These are phyloP conservation scores for Leucocoprinus leucothites DNA, from an alignment of 768 basidiomycete species.

Conservation along the genomic window DNA sequence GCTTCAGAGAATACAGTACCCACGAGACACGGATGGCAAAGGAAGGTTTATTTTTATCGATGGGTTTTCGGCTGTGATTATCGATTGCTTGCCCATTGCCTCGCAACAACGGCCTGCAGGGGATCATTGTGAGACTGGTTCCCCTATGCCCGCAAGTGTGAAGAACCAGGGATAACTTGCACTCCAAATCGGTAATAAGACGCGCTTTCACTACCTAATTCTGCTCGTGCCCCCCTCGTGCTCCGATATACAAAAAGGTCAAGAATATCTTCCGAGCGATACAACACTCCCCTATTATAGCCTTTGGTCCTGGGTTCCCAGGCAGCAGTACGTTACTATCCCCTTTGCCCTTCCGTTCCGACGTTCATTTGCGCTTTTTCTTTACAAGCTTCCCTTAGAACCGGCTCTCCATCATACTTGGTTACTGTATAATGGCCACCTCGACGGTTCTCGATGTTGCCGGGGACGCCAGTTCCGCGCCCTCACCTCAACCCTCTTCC, in stretches of 20 bases:
- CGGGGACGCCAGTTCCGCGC: conserved; percentile 1
- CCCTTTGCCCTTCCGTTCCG: conserved; percentile 4
- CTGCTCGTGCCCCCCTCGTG: conserved; percentile 12
- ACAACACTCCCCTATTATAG: conserved; percentile 1
- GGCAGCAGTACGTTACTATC: conserved; percentile 5
- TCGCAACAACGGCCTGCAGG: conserved; percentile 6
- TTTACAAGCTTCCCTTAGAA: neutral
- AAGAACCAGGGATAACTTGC: conserved; percentile 5
- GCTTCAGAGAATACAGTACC: neutral
- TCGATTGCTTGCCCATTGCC: conserved; percentile 3
- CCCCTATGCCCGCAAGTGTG: conserved; percentile 12
- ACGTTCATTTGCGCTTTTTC: neutral
- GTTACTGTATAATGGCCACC: conserved; percentile 5
- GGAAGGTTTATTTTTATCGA: conserved; percentile 10
- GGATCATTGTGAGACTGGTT: conserved; percentile 5
- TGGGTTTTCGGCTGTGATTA: conserved; percentile 11
- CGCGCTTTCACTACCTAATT: conserved; percentile 8
- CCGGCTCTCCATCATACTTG: conserved; percentile 5
- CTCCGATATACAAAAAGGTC: conserved; percentile 10
- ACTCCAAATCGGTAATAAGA: conserved; percentile 9
- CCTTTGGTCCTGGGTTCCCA: conserved; percentile 3
- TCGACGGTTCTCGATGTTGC: conserved; percentile 4
- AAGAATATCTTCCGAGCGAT: neutral
- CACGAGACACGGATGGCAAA: neutral
- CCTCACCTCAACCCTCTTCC: neutral